Evolutionary conservation across 495 filamentous ascomycete genomes (phyloP).

Genomic region (Lentithecium fluviatile): DNA sequence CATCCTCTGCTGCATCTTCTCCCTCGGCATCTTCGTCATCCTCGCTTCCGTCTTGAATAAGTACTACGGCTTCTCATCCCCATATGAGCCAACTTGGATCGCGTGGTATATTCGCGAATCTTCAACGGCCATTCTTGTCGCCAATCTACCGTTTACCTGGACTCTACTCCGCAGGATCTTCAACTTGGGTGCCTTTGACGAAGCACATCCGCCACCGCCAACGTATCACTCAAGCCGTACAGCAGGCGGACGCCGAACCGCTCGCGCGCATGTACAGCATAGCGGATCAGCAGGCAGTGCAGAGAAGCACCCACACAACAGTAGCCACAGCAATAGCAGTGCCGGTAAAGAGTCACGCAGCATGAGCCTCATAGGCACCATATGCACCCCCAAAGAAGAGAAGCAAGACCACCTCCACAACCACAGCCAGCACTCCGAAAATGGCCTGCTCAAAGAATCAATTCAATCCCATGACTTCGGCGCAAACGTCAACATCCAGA

Average conservation of each 20-base stretch:
- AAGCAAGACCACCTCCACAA: neutral
- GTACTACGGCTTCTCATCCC: slow-evolving; percentile 62
- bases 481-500: neutral
- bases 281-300: neutral
- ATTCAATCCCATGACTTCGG: slow-evolving; percentile 10
- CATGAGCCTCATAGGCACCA: slow-evolving; percentile 28
- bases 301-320: neutral
- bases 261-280: slow-evolving; percentile 10
- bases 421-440: slow-evolving; percentile 15
- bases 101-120: slow-evolving; percentile 69
- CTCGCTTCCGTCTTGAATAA: slow-evolving; percentile 63
- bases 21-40: slow-evolving; percentile 63
- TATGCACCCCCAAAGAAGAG: slow-evolving; percentile 8
- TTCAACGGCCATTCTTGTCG: slow-evolving; percentile 60
- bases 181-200: slow-evolving; percentile 48
- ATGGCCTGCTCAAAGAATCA: slow-evolving; percentile 8
- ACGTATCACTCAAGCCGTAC: slow-evolving; percentile 35
- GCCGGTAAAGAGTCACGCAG: neutral
- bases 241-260: slow-evolving; percentile 27
- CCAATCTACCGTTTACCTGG: slow-evolving; percentile 66
- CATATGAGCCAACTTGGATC: slow-evolving; percentile 58
- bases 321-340: neutral
- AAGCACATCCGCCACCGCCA: slow-evolving; percentile 23
- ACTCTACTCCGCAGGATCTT: slow-evolving; percentile 57
- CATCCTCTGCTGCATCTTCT: slow-evolving; percentile 51